These are phyloP conservation scores for Pleurotus salmoneostramineus DNA, from an alignment of 768 basidiomycete genomes.

Conservation along the genomic window DNA sequence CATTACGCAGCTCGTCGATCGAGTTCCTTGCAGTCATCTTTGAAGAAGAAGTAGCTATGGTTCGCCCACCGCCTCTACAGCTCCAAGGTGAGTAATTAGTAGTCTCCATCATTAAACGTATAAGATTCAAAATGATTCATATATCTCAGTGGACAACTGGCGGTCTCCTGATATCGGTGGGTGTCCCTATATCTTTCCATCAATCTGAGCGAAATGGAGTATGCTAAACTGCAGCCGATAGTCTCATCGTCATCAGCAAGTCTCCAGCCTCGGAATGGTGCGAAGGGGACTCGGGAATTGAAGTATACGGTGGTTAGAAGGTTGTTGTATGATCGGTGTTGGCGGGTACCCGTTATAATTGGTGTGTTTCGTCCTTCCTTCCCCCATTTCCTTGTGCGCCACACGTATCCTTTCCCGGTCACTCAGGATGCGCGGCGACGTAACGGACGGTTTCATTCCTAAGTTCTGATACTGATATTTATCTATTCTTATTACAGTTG, in stretches of 20 bases:
- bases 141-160: neutral
- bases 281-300: too few relatives aligned
- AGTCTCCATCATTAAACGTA: neutral
- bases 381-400: neutral
- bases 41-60: neutral
- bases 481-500: neutral
- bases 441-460: neutral
- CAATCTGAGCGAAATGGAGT: neutral
- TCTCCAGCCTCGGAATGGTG: too few relatives aligned
- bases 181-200: neutral
- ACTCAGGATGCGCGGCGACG: neutral
- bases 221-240: neutral
- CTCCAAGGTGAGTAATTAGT: neutral
- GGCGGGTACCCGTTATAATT: constrained; percentile 5
- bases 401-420: neutral
- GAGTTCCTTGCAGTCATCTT: neutral
- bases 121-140: neutral
- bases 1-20: too few relatives aligned
- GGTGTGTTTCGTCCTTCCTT: neutral
- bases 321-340: neutral
- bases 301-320: too few relatives aligned
- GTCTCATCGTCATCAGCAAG: too few relatives aligned
- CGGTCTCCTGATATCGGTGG: neutral
- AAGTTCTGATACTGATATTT: neutral
- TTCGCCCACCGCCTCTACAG: constrained; percentile 4